These are phyloP conservation scores for Ascoidea rubescens DNA, from an alignment of 805 yeast genomes.

Conservation along the genomic window DNA sequence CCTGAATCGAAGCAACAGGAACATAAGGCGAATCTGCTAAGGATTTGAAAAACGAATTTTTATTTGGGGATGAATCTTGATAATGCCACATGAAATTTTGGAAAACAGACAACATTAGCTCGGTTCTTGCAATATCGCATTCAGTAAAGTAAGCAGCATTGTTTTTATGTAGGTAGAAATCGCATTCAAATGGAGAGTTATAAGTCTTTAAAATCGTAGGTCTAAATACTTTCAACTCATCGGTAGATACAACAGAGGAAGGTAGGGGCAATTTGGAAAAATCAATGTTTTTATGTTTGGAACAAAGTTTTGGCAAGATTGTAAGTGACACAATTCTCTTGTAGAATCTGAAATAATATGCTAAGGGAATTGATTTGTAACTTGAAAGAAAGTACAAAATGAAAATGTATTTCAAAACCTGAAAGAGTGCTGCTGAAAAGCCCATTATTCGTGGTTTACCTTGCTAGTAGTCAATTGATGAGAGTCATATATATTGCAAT, in stretches of 20 bases:
- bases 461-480: too few relatives aligned
- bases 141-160: conserved; percentile 79
- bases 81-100: conserved; percentile 37
- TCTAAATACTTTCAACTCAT: conserved; percentile 24
- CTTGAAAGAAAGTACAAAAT: conserved; percentile 22
- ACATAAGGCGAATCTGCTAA: conserved; percentile 36
- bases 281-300: conserved; percentile 5
- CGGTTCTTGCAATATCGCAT: conserved; percentile 65
- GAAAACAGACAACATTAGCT: conserved; percentile 41
- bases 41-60: conserved; percentile 19
- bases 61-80: conserved; percentile 17
- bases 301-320: conserved; percentile 19
- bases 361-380: conserved; percentile 55
- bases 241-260: too few relatives aligned
- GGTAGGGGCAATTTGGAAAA: conserved; percentile 1
- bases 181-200: conserved; percentile 71
- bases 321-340: conserved; percentile 27
- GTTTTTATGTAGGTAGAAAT: conserved; percentile 75
- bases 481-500: too few relatives aligned
- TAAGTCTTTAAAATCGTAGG: conserved; percentile 31
- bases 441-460: too few relatives aligned
- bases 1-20: conserved; percentile 65
- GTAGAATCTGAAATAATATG: conserved; percentile 53
- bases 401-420: conserved; percentile 5
- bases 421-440: too few relatives aligned